Evolutionary conservation across 441 rosid species (phyloP).

Genomic region (Manihot esculenta): DNA sequence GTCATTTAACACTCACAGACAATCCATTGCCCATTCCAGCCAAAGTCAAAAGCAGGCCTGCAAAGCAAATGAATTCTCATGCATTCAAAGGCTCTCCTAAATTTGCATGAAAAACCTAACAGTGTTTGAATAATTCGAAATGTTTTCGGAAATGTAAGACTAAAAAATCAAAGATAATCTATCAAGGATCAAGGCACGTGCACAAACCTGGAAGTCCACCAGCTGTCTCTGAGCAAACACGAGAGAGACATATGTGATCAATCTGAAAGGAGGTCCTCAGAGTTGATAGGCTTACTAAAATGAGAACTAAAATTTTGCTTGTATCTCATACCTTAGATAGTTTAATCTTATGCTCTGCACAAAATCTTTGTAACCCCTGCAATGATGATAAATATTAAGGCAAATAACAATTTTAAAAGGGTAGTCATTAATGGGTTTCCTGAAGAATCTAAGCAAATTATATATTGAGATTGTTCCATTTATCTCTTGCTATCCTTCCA

Average conservation of each 20-base stretch:
- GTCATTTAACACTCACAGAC: conserved; percentile 47
- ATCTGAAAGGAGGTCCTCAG: conserved; percentile 48
- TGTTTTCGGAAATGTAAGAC: not conserved
- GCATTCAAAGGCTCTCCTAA: not conserved
- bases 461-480: not conserved
- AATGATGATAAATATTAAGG: conserved; percentile 8
- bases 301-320: not conserved
- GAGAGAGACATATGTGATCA: conserved; percentile 88
- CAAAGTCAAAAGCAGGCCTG: conserved; percentile 69
- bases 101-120: not conserved
- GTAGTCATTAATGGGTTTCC: not conserved
- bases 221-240: conserved; percentile 88
- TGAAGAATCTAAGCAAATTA: not conserved
- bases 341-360: conserved; percentile 89
- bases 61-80: conserved; percentile 15
- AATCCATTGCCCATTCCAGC: conserved; percentile 74
- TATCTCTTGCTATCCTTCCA: not conserved
- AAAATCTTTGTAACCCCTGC: conserved; percentile 92
- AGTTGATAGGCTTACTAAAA: not conserved
- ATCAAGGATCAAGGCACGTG: not conserved
- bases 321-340: conserved; percentile 64
- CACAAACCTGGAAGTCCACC: conserved; percentile 89
- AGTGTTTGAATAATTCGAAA: not conserved
- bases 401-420: not conserved
- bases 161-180: not conserved